phyloP scores from a whole-genome alignment of 1,284 basidiomycete species.

The Malassezia arunalokei region DNA sequence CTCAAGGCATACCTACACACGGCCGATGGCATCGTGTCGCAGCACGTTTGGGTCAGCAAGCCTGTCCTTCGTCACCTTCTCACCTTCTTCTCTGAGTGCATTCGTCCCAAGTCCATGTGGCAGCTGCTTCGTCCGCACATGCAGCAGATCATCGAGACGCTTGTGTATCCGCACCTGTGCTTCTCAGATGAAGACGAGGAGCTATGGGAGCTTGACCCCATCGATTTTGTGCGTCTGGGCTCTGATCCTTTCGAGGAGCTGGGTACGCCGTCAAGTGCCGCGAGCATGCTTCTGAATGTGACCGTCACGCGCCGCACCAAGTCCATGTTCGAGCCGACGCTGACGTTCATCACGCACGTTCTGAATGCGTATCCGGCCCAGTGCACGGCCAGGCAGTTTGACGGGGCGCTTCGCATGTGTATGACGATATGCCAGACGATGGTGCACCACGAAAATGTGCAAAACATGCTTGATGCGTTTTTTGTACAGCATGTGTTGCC shows the following conservation, averaged over 20 bases:
- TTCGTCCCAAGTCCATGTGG: slow-evolving; percentile 44
- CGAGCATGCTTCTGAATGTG: slow-evolving; percentile 23
- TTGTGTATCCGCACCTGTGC: slow-evolving; percentile 41
- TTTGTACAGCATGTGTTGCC: slow-evolving; percentile 40
- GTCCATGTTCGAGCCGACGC: slow-evolving; percentile 32
- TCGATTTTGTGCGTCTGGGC: slow-evolving; percentile 38
- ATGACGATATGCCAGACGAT: slow-evolving; percentile 31
- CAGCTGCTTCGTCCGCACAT: slow-evolving; percentile 39
- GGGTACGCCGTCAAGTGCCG: slow-evolving; percentile 25
- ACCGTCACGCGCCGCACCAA: slow-evolving; percentile 28
- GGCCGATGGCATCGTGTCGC: slow-evolving; percentile 24
- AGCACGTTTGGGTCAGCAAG: slow-evolving; percentile 31
- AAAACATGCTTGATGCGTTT: slow-evolving; percentile 32
- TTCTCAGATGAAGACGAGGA: slow-evolving; percentile 38
- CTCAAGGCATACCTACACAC: slow-evolving; percentile 41
- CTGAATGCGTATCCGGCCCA: slow-evolving; percentile 33
- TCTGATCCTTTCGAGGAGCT: slow-evolving; percentile 38
- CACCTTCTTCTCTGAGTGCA: slow-evolving; percentile 36
- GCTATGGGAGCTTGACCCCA: slow-evolving; percentile 40
- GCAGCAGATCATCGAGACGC: slow-evolving; percentile 27
- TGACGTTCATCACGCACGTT: slow-evolving; percentile 38
- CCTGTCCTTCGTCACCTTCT: slow-evolving; percentile 34
- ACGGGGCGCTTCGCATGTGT: slow-evolving; percentile 39
- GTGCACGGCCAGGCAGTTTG: slow-evolving; percentile 32
- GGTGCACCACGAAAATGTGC: slow-evolving; percentile 33